phyloP scores from a whole-genome alignment of 352 stramenopile species.

The Phytophthora tentaculata region DNA sequence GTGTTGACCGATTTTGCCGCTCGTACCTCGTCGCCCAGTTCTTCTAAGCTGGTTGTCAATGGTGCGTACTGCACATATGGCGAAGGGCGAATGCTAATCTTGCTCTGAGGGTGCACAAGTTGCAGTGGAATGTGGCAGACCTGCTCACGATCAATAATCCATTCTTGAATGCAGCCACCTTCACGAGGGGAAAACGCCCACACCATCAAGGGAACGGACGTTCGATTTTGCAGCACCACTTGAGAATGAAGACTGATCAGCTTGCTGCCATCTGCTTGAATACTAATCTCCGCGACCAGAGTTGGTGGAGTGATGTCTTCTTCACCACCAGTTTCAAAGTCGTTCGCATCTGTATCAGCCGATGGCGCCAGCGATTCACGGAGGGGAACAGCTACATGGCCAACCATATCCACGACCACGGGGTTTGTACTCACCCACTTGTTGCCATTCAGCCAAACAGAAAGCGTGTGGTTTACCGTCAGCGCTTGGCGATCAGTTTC shows the following conservation, averaged over 20 bases:
- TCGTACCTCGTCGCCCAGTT: constrained; percentile 77
- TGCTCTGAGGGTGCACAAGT: constrained; percentile 87
- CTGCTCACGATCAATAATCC: constrained; percentile 86
- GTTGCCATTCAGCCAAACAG: constrained; percentile 84
- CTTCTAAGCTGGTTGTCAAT: constrained; percentile 79
- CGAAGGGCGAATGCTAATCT: constrained; percentile 87
- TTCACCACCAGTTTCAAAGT: constrained; percentile 44
- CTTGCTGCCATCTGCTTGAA: constrained; percentile 89
- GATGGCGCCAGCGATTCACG: constrained; percentile 48
- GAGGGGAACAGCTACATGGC: constrained; percentile 83
- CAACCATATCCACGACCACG: constrained; percentile 88
- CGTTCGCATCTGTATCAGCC: constrained; percentile 32
- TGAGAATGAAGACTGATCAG: constrained; percentile 89
- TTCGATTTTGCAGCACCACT: constrained; percentile 87
- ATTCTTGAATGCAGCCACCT: constrained; percentile 75
- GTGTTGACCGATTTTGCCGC: constrained; percentile 73
- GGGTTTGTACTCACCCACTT: constrained; percentile 89
- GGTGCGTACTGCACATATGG: constrained; percentile 87
- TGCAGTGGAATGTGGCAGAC: constrained; percentile 84
- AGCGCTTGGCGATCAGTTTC: constrained; percentile 73
- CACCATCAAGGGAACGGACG: constrained; percentile 86
- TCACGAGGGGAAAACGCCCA: constrained; percentile 89
- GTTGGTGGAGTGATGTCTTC: constrained; percentile 74
- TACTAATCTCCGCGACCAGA: constrained; percentile 86
- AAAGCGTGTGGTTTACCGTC: constrained; percentile 89